Percentiles rank a stretch among this genome's conserved stretches.
Evolutionary conservation across 495 filamentous ascomycete species (phyloP).

Genomic region (Staphylotrichum tortipilum): DNA sequence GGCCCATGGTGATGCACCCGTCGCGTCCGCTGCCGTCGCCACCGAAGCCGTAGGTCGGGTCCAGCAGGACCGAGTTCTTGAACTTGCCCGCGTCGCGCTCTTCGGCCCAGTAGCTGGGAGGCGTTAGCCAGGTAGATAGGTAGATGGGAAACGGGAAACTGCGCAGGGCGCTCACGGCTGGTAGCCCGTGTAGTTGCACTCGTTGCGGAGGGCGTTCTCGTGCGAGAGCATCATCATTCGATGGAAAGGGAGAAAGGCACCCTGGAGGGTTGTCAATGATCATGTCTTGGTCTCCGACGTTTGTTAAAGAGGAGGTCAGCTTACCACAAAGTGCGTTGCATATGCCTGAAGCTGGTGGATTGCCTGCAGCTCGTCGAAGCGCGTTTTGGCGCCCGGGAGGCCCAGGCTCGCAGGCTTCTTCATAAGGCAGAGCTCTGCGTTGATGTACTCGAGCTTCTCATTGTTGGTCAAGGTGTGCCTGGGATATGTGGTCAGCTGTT

Average conservation of each 20-base stretch:
- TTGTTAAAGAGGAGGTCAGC: too few species aligned
- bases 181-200: constrained; percentile 39
- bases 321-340: constrained; percentile 13
- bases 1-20: constrained; percentile 33
- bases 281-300: too few species aligned
- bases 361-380: constrained; percentile 16
- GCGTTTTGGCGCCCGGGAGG: constrained; percentile 8
- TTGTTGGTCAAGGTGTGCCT: constrained; percentile 12
- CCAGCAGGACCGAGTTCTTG: constrained; percentile 27
- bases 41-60: constrained; percentile 28
- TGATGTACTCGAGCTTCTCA: constrained; percentile 16
- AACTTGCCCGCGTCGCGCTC: constrained; percentile 34
- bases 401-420: constrained; percentile 10
- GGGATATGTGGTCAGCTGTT: not conserved
- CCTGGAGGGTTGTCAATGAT: not conserved
- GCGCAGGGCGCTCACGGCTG: too few species aligned
- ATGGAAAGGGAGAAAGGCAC: constrained; percentile 44
- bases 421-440: constrained; percentile 19
- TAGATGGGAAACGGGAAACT: not conserved
- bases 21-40: constrained; percentile 28
- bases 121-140: not conserved
- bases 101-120: constrained; percentile 44
- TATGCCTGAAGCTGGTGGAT: constrained; percentile 11
- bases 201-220: constrained; percentile 33
- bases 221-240: constrained; percentile 40